Conservation (phyloP, 2,329 filamentous ascomycete species). For the Diaporthe batatas region DNA sequence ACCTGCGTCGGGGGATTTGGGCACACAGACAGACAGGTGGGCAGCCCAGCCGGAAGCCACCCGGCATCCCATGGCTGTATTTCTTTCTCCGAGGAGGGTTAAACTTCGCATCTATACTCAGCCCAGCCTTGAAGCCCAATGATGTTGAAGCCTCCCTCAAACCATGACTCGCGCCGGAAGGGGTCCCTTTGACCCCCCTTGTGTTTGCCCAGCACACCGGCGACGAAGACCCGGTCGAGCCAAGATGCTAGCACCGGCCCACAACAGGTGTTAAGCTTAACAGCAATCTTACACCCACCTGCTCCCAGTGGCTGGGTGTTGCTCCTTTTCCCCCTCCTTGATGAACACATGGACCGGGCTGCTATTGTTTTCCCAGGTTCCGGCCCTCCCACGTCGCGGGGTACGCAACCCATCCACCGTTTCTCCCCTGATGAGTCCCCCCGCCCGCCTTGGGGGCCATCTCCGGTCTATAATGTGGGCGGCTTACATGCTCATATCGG, state of each 20-base stretch:
- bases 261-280: constrained; percentile 10
- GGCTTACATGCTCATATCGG: background rate
- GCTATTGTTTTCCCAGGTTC: background rate
- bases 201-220: background rate
- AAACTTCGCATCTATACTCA: background rate
- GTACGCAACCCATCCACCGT: background rate
- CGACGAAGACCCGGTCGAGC: background rate
- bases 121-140: background rate
- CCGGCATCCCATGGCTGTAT: background rate
- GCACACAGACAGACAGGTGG: too few relatives aligned
- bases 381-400: background rate
- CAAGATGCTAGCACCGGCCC: constrained; percentile 27
- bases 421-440: background rate
- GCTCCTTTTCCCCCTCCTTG: background rate
- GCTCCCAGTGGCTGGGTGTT: background rate
- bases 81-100: background rate
- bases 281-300: background rate
- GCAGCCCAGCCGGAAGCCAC: background rate
- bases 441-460: background rate
- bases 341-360: constrained; percentile 2
- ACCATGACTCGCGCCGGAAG: constrained; percentile 8
- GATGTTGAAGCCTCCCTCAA: background rate
- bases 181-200: background rate
- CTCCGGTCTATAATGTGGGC: background rate
- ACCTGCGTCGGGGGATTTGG: background rate